phyloP scores from a whole-genome alignment of 2,329 filamentous ascomycete genomes.

The Cladosporium sp. region DNA sequence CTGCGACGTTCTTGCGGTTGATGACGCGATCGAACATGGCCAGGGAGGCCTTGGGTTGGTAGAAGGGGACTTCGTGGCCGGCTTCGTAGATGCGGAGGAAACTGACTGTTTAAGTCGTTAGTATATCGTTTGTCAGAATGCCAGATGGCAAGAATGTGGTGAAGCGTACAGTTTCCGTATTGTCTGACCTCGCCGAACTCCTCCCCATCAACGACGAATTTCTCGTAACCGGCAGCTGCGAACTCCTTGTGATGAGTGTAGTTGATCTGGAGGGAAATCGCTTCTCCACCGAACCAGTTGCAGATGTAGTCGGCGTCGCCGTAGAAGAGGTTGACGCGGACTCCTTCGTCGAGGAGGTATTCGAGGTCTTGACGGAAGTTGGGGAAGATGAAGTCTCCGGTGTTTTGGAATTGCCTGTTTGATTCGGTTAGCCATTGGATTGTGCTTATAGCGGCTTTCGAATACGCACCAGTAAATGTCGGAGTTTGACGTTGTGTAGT shows the following conservation, averaged over 20 bases:
- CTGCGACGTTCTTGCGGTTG: constrained; percentile 33
- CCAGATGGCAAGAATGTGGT: neutral
- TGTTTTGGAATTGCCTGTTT: constrained; percentile 48
- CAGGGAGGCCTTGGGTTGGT: constrained; percentile 34
- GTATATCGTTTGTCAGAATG: neutral
- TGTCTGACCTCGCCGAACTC: constrained; percentile 38
- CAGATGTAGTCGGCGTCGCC: constrained; percentile 34
- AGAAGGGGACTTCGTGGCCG: constrained; percentile 39
- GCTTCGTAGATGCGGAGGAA: constrained; percentile 33
- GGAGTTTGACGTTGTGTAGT: constrained; percentile 50
- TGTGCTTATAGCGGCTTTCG: neutral
- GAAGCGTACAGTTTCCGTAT: constrained; percentile 23
- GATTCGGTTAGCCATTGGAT: constrained; percentile 30
- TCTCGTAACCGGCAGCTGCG: constrained; percentile 26
- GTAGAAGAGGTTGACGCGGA: constrained; percentile 40
- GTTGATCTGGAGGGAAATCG: constrained; percentile 33
- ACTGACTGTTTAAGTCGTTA: constrained; percentile 16
- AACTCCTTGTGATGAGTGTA: constrained; percentile 33
- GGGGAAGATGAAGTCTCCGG: constrained; percentile 59
- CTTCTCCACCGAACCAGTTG: constrained; percentile 39
- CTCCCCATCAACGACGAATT: constrained; percentile 34
- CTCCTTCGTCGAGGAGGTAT: constrained; percentile 36
- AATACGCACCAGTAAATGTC: constrained; percentile 48
- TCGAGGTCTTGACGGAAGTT: constrained; percentile 46
- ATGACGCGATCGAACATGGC: constrained; percentile 29